phyloP scores from a whole-genome alignment of 805 yeast genomes.

The Metschnikowia sp. region DNA sequence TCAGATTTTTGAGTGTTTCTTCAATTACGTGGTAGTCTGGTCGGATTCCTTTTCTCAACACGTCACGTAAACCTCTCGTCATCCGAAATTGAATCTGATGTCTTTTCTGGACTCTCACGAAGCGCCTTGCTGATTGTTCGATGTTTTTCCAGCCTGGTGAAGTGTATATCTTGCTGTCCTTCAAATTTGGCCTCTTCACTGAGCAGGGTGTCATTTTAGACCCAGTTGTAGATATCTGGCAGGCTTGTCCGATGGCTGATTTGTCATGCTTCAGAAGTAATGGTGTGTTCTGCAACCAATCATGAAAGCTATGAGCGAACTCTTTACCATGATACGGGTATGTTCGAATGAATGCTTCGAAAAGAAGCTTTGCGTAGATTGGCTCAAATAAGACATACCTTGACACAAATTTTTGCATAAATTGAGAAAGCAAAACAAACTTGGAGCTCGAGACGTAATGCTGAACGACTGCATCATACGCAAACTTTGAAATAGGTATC shows the following conservation, averaged over 20 bases:
- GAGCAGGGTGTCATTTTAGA: conserved; percentile 29
- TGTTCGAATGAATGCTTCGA: conserved; percentile 29
- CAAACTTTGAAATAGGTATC: conserved; percentile 21
- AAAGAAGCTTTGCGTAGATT: conserved; percentile 23
- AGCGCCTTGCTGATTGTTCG: conserved; percentile 12
- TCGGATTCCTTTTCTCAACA: conserved; percentile 32
- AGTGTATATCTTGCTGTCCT: conserved; percentile 24
- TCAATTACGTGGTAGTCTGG: conserved; percentile 34
- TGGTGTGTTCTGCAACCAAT: conserved; percentile 18
- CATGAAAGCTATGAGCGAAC: conserved; percentile 19
- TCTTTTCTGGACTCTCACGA: conserved; percentile 13
- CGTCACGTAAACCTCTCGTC: conserved; percentile 30
- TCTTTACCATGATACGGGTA: conserved; percentile 31
- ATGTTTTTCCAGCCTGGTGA: conserved; percentile 24
- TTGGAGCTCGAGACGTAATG: conserved; percentile 26
- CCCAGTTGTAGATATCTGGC: conserved; percentile 19
- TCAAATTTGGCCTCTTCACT: conserved; percentile 13
- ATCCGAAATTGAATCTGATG: conserved; percentile 30
- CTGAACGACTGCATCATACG: conserved; percentile 21
- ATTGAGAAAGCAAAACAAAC: conserved; percentile 28
- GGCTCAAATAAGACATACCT: conserved; percentile 20
- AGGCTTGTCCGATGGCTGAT: conserved; percentile 8
- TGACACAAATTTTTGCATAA: conserved; percentile 19
- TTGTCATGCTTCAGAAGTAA: conserved; percentile 13
- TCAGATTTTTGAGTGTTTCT: conserved; percentile 29